phyloP scores from a whole-genome alignment of 2,329 filamentous ascomycete genomes.

The Venturia effusa region DNA sequence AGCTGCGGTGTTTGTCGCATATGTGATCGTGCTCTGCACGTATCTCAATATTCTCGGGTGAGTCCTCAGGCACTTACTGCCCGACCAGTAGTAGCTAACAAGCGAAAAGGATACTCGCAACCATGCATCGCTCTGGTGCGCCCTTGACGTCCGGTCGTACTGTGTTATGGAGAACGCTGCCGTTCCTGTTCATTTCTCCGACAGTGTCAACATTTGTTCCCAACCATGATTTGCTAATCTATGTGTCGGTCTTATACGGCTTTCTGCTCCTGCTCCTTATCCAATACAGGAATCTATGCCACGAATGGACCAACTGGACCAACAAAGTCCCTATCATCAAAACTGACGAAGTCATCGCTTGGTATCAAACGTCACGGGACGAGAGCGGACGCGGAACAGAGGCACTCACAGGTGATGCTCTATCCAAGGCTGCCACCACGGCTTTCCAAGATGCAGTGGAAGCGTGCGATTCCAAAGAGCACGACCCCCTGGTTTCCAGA shows the following conservation, averaged over 20 bases:
- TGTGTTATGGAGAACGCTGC: background rate
- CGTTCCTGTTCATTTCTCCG: slow-evolving; percentile 8
- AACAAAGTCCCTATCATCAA: background rate
- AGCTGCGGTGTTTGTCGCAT: background rate
- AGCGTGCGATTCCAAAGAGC: background rate
- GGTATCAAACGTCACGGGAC: background rate
- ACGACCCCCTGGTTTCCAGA: background rate
- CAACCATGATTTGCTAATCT: background rate
- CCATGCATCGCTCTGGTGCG: background rate
- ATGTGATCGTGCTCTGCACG: background rate
- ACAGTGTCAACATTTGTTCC: background rate
- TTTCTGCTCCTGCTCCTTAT: slow-evolving; percentile 4
- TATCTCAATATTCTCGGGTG: slow-evolving; percentile 5
- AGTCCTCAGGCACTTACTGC: background rate
- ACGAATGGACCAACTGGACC: slow-evolving; percentile 2
- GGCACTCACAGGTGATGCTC: background rate
- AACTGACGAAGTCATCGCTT: background rate
- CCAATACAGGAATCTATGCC: background rate
- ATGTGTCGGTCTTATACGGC: background rate
- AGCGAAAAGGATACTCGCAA: background rate
- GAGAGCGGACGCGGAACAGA: background rate
- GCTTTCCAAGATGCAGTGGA: background rate
- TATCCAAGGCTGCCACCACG: background rate
- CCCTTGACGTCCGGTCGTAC: slow-evolving; percentile 1
- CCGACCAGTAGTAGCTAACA: background rate